Base-by-base conservation (phyloP, 495 filamentous ascomycete species). In the Tuber microsphaerosporum region DNA sequence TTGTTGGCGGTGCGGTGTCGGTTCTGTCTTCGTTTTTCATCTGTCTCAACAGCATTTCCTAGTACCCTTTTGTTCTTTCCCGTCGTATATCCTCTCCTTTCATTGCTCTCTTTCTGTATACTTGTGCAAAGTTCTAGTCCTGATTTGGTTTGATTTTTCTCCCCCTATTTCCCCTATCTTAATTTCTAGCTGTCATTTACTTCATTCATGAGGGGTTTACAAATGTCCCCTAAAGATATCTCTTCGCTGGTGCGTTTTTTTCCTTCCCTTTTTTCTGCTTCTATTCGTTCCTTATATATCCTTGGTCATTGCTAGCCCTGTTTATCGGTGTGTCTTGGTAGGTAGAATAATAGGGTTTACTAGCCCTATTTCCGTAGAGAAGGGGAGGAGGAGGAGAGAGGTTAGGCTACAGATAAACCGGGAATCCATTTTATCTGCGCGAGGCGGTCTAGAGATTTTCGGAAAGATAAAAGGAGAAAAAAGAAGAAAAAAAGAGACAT, bases 81-180 rank as follows among this genome's bases (percentile, higher is more conserved):
- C 45, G 9, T 75, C 26, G 46, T 42, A 51, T 69, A 70, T 74
- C 71, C 74, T 45, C 72, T 75, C 69, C 69, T 41, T 51, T 44
- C 43, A 22, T 51, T 42, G 26, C 5, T 51, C 71, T 75, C 71
- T 71, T 46, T 74, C 68, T 71, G 61, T 74, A 39, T 70, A 70
- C 37, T 41, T 74, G 39, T 70, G 56, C 48, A 31, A 41, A 56
- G 48, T 74, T 71, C 41, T 71, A 26, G 26, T 31, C 26, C 37
- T 74, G 51, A 31, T 39, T 70, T 42, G 48, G 37, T 71, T 39
- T 74, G 45, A 9, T 41, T 75, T 41, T 75, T 72, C 7, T 26
- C 26, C 12, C 71, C 37, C 44, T 2, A 31, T 75, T 75, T 72
- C 26, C 56, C 34, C 34, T 37, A 17, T 65, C 56, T 65, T 65